Conservation (phyloP, 768 basidiomycete species). For the Candolleomyces aberdarensis region DNA sequence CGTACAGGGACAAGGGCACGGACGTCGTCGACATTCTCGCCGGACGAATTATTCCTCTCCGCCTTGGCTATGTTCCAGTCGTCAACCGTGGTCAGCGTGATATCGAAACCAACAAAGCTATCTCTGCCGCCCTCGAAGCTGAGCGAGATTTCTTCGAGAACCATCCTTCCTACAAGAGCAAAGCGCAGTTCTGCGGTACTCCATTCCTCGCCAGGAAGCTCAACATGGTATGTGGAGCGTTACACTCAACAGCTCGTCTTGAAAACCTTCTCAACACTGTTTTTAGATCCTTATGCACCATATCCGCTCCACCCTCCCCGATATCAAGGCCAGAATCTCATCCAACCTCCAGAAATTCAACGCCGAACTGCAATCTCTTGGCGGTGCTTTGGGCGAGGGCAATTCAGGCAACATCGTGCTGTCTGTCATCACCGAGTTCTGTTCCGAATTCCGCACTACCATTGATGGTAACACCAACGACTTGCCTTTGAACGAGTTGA, state of each 20-base stretch:
- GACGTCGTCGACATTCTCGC: conserved; percentile 99
- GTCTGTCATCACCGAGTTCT: conserved; percentile 98
- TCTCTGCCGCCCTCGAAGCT: conserved; percentile 78
- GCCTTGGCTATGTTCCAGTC: conserved; percentile 96
- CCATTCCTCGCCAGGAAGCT: conserved; percentile 94
- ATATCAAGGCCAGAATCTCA: conserved; percentile 95
- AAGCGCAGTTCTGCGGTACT: conserved; percentile 95
- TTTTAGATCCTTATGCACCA: conserved; percentile 96
- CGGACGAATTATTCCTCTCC: conserved; percentile 92
- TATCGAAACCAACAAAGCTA: conserved; percentile 87
- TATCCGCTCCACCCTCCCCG: conserved; percentile 95
- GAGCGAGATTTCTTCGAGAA: conserved; percentile 95
- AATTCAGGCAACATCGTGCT: conserved; percentile 91
- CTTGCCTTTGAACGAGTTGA: conserved; percentile 90
- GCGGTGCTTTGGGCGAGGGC: conserved; percentile 78
- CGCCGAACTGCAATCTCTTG: conserved; percentile 77
- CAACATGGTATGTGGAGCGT: conserved; percentile 73
- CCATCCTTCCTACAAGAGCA: conserved; percentile 89
- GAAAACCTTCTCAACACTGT: not conserved
- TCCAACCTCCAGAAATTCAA: conserved; percentile 87
- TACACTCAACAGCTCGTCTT: not conserved
- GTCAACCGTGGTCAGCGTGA: conserved; percentile 98
- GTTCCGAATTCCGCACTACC: conserved; percentile 91
- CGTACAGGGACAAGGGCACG: conserved; percentile 86
- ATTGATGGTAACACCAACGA: conserved; percentile 99